Percentiles rank a stretch among this genome's conserved stretches.
Conservation (phyloP, 2,329 filamentous ascomycete genomes). For the Peltaster fructicola region DNA sequence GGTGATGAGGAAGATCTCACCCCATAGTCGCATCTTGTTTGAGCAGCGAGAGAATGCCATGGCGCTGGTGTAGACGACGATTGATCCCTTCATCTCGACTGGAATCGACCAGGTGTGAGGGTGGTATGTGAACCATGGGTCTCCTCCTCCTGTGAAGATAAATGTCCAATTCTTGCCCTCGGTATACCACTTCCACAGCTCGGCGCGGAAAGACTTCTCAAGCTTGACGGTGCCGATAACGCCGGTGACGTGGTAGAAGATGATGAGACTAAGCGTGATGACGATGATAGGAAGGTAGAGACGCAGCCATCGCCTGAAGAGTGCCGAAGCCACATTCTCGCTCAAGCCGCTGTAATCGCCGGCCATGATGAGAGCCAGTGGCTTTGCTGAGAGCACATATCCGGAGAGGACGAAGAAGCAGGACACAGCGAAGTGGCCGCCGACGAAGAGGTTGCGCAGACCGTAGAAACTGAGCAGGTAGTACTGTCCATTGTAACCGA, state of each 20-base stretch:
- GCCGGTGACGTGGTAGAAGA: conserved; percentile 35
- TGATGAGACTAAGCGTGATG: conserved; percentile 37
- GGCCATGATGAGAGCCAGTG: conserved; percentile 26
- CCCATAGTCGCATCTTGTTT: conserved; percentile 36
- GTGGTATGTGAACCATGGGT: conserved; percentile 41
- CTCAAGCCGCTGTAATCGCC: conserved; percentile 22
- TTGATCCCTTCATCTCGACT: conserved; percentile 44
- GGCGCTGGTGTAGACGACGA: conserved; percentile 41
- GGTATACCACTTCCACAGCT: conserved; percentile 33
- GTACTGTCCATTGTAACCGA: conserved; percentile 31
- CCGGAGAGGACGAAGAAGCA: conserved; percentile 36
- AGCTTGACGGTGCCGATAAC: conserved; percentile 18
- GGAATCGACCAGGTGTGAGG: conserved; percentile 47
- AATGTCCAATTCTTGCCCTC: conserved; percentile 55
- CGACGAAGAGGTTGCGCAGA: conserved; percentile 42
- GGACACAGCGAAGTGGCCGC: conserved; percentile 41
- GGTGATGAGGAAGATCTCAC: conserved; percentile 34
- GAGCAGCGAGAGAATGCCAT: conserved; percentile 40
- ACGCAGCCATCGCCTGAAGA: conserved; percentile 34
- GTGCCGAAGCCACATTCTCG: conserved; percentile 29
- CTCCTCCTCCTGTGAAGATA: conserved; percentile 40
- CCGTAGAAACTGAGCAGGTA: conserved; percentile 37
- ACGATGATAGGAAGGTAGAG: conserved; percentile 35
- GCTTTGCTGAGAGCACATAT: conserved; percentile 33
- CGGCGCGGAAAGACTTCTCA: conserved; percentile 27